Evolutionary conservation across 306 rosid species (phyloP), one percentile per base, ranked within the genome.

Genomic region (Parietaria judaica): DNA sequence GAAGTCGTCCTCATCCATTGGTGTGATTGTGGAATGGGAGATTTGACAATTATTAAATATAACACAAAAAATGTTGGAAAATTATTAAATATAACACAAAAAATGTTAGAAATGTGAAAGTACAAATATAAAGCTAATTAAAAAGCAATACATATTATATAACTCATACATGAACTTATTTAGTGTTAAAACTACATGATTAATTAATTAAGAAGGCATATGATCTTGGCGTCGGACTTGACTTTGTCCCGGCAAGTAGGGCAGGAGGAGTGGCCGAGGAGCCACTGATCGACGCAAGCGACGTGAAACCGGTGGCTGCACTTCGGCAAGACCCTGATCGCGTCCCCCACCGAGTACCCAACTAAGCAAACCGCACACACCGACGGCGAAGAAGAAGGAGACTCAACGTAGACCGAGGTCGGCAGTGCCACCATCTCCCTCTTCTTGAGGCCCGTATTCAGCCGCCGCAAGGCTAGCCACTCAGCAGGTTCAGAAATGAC

Each of bases 291-390:
- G 64, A 87, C 79, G 76, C 97, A 90, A 41, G 7, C 70, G 41
- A 84, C 82, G 71, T 90, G 97, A 60, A 83, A 90, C 46, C 74
- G 69, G 52, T 90, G 97, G 58, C 66, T 79, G 56, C 97, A 90
- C 43, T 77, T 79, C 7, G 97, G 95, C 49, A 90, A 76, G 53
- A 77, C 76, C 67, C 95, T 80, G 43, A 90, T 62, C 14, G 56
- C 66, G 12, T 90, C 97, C 11, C 97, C 97, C 3, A 82, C 86
- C 3, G 12, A 51, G 63, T 84, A 90, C 16, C 84, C 97, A 6
- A 44, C 63, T 0, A 86, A 76, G 65, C 95, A 90, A 38, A 90
- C 83, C 6, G 88, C 86, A 67, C 95, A 90, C 39, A 64, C 74
- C 0, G 83, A 60, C 64, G 76, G 53, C 1, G 83, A 66, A 59